Base-by-base conservation (phyloP, 2,329 filamentous ascomycete genomes). In the Fusarium nodosum region DNA sequence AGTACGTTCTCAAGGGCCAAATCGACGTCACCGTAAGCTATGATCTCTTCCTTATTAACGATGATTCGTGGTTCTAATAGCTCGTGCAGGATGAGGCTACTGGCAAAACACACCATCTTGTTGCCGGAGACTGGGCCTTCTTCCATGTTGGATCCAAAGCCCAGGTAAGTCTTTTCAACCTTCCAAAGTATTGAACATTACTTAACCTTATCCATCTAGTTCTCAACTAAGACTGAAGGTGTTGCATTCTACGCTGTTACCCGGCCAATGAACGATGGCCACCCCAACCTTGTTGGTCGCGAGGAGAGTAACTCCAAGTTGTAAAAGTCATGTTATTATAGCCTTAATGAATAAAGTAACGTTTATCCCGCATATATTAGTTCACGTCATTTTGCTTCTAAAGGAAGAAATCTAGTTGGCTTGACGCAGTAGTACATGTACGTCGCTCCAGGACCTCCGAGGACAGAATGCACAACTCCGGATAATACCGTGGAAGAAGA, bases 111-210 rank as follows among this genome's bases (percentile, higher is more conserved):
- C 65, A 68, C 28, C 66, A 69, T 16, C 65, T 68, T 10, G 66
- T 68, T 53, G 60, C 65, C 9, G 66, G 66, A 66, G 66, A 68
- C 31, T 68, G 64, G 64, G 66, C 66, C 38, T 68, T 68, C 47
- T 68, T 68, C 30, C 65, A 68, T 11, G 66, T 68, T 26, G 66
- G 66, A 22, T 68, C 66, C 11, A 68, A 68, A 42, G 66, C 65
- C 6, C 64, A 68, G 39, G 65, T 66, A 16, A 24, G 46, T 46
- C 5, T 7, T 10, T 15, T 15, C 2, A 6, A 18, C 5, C 13
- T n/a, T 3, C 0, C 15, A 10, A 1, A 16, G 7, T 5, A 8
- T 0, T 9, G 0, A 26, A 0, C 16, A 30, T 8, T 22, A 1
- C 8, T 50, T 68, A 11, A 65, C 8, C 0, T 5, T 15, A 2